Evolutionary conservation across 352 stramenopile species (phyloP).

Genomic region (Pseudoperonospora humuli): DNA sequence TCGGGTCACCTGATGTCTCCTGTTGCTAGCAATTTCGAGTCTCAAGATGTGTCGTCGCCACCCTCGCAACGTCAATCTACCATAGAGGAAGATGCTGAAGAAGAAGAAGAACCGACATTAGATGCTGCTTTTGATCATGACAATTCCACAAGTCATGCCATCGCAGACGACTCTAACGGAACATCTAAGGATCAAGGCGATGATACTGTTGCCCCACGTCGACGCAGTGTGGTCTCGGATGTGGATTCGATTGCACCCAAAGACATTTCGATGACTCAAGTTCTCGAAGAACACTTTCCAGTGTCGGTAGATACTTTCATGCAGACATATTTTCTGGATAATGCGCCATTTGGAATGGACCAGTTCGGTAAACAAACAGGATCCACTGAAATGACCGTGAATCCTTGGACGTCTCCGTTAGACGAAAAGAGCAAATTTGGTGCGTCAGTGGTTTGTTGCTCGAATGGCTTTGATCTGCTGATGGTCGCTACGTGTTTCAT

Average conservation of each 20-base stretch:
- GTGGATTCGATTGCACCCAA: constrained; percentile 47
- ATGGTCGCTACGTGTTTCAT: background rate
- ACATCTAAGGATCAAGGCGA: constrained; percentile 1
- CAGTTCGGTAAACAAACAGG: constrained; percentile 52
- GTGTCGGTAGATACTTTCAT: constrained; percentile 67
- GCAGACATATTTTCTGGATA: constrained; percentile 54
- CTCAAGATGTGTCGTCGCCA: background rate
- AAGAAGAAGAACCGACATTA: constrained; percentile 4
- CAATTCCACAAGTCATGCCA: background rate
- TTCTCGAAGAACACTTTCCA: constrained; percentile 53
- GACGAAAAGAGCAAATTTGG: constrained; percentile 37
- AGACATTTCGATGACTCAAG: constrained; percentile 67
- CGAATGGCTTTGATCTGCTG: too few species aligned
- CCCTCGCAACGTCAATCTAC: background rate
- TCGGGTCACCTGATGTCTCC: constrained; percentile 15
- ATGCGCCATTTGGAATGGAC: constrained; percentile 59
- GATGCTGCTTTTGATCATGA: constrained; percentile 1
- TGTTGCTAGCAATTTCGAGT: background rate
- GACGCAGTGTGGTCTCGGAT: constrained; percentile 50
- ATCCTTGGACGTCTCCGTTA: constrained; percentile 49
- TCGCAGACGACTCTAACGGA: background rate
- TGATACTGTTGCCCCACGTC: constrained; percentile 11
- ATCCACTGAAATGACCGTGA: constrained; percentile 65
- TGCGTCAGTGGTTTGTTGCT: constrained; percentile 6
- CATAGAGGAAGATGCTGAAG: constrained; percentile 6